Percentiles rank a stretch among this genome's conserved stretches.
Conservation (phyloP, 1,284 basidiomycete species). For the Vanrija pseudolonga region DNA sequence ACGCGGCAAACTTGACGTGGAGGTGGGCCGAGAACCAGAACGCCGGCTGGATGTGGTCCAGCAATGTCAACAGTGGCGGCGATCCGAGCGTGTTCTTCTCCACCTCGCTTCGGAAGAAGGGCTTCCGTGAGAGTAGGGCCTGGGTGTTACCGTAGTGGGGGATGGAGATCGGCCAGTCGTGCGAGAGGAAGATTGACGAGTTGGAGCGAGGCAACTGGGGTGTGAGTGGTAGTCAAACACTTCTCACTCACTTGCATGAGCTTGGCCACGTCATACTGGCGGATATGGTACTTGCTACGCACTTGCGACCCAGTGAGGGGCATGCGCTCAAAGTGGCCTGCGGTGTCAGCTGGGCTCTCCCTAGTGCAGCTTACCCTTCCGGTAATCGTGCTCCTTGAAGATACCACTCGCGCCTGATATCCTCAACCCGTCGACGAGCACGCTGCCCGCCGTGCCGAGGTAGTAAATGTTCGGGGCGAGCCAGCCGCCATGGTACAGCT, state of each 20-base stretch:
- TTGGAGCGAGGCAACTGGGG: conserved; percentile 13
- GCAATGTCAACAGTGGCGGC: conserved; percentile 76
- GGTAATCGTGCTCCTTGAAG: conserved; percentile 78
- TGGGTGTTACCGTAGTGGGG: conserved; percentile 72
- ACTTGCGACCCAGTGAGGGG: conserved; percentile 63
- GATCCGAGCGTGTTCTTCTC: conserved; percentile 73
- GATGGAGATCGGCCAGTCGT: conserved; percentile 93
- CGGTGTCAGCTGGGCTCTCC: neutral
- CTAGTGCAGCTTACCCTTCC: conserved; percentile 56
- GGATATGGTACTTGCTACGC: conserved; percentile 85
- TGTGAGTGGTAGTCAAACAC: neutral
- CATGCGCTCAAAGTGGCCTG: conserved; percentile 56
- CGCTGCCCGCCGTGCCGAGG: conserved; percentile 84
- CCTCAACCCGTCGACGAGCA: conserved; percentile 78
- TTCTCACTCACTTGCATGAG: conserved; percentile 65
- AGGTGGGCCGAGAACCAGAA: conserved; percentile 97
- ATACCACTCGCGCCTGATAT: conserved; percentile 92
- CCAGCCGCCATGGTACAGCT: conserved; percentile 96
- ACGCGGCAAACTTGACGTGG: conserved; percentile 75
- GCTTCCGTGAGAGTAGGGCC: conserved; percentile 69
- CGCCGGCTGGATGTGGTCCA: conserved; percentile 69
- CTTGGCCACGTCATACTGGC: conserved; percentile 77
- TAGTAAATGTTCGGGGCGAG: conserved; percentile 96
- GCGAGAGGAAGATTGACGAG: conserved; percentile 74
- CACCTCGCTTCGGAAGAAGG: conserved; percentile 72